Percentiles rank a stretch among this genome's conserved stretches.
These are phyloP conservation scores for Thalassiosira livingstoniorum DNA, from an alignment of 352 stramenopile genomes.

Conservation along the genomic window DNA sequence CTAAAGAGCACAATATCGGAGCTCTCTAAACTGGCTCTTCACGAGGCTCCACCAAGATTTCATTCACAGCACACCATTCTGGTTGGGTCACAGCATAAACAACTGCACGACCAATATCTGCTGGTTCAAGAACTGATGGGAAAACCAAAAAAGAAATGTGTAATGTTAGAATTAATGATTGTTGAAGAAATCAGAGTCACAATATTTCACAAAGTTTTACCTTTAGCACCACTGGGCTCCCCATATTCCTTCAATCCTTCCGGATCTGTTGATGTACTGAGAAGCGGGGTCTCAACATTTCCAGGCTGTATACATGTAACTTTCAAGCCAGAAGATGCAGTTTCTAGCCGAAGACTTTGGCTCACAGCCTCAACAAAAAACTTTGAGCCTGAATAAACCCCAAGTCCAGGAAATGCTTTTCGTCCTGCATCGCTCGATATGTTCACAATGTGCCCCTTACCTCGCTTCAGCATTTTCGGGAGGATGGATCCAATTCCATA, in stretches of 20 bases:
- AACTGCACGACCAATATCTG: constrained; percentile 51
- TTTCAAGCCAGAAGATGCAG: constrained; percentile 88
- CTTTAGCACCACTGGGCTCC: constrained; percentile 68
- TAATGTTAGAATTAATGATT: too few species aligned
- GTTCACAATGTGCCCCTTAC: constrained; percentile 73
- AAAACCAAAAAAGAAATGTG: too few species aligned
- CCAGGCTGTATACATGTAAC: constrained; percentile 92
- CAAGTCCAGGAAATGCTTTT: constrained; percentile 87
- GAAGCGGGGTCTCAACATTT: constrained; percentile 91
- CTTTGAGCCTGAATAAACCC: constrained; percentile 91
- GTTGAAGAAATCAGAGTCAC: too few species aligned
- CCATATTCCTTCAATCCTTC: constrained; percentile 85
- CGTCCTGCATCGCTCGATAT: constrained; percentile 71
- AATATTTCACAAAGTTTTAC: too few species aligned
- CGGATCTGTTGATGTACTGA: constrained; percentile 89
- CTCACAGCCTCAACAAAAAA: constrained; percentile 92
- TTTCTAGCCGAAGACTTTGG: constrained; percentile 88
- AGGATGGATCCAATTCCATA: constrained; percentile 86
- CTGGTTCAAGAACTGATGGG: constrained; percentile 49
- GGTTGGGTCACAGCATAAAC: constrained; percentile 49
- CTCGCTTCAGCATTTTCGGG: constrained; percentile 52
- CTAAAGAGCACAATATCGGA: too few species aligned
- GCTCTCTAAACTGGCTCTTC: constrained; percentile 57
- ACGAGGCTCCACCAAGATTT: constrained; percentile 62
- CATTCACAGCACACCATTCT: constrained; percentile 60